These are phyloP conservation scores for Salix purpurea DNA, from an alignment of 345 rosid genomes.

Conservation along the genomic window DNA sequence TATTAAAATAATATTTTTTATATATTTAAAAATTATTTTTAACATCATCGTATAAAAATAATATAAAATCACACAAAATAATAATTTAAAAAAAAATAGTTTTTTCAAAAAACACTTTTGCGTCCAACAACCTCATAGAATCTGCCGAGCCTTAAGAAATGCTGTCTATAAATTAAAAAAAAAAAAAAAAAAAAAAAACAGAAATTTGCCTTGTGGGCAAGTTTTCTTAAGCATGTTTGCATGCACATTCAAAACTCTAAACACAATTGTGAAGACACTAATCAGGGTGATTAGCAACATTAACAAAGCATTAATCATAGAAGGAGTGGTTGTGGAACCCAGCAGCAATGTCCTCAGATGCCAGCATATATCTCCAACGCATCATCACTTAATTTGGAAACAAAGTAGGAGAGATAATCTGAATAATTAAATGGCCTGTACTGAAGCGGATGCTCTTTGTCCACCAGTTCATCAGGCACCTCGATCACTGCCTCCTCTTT, in stretches of 20 bases:
- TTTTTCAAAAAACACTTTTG: no score
- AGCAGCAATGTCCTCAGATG: not conserved
- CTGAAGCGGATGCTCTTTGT: conserved; percentile 44
- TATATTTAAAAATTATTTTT: no score
- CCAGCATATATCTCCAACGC: conserved; percentile 43
- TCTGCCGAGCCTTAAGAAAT: not conserved
- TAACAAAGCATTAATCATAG: not conserved
- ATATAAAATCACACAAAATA: no score
- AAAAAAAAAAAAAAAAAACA: not conserved
- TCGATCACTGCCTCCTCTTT: conserved; percentile 33
- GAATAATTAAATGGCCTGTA: conserved; percentile 41
- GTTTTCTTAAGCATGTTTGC: not conserved
- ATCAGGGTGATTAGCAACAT: not conserved
- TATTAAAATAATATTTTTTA: no score
- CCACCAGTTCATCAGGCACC: conserved; percentile 37
- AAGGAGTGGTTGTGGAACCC: not conserved
- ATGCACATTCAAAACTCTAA: not conserved
- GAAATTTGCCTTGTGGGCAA: not conserved
- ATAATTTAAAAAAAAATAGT: no score
- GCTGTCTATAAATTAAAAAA: not conserved
- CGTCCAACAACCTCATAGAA: no score
- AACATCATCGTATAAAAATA: no score
- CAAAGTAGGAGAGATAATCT: conserved; percentile 36
- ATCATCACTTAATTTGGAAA: conserved; percentile 34
- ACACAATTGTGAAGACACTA: not conserved